Conservation (phyloP, 2,329 filamentous ascomycete genomes). For the Hymenotorrendiella dingleyae region DNA sequence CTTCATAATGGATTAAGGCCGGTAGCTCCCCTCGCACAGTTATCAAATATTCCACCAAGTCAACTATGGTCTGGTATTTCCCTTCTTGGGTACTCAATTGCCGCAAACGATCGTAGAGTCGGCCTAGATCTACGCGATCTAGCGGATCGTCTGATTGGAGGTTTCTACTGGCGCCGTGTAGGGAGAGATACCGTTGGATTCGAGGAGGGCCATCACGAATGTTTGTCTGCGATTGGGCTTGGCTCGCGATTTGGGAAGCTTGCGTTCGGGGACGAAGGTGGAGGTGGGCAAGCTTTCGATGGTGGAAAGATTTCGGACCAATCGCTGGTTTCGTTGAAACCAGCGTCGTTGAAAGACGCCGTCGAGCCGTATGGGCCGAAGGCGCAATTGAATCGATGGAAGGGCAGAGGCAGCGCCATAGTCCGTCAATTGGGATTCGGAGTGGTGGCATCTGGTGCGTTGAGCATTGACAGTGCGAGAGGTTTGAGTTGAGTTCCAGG, state of each 20-base stretch:
- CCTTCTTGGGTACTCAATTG: conserved; percentile 33
- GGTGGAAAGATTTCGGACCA: neutral
- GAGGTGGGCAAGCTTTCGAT: neutral
- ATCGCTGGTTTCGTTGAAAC: conserved; percentile 3
- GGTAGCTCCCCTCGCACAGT: conserved; percentile 47
- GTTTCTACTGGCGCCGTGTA: neutral
- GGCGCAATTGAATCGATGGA: conserved; percentile 40
- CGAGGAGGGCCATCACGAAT: no score
- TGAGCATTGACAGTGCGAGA: no score
- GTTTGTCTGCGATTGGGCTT: conserved; percentile 10
- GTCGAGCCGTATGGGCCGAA: conserved; percentile 16
- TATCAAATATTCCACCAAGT: conserved; percentile 54
- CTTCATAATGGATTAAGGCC: conserved; percentile 61
- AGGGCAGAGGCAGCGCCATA: conserved; percentile 60
- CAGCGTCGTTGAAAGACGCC: neutral
- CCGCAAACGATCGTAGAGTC: conserved; percentile 45
- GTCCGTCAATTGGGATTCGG: conserved; percentile 44
- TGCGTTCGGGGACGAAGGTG: conserved; percentile 5
- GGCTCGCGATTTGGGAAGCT: conserved; percentile 14
- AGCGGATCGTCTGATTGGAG: neutral
- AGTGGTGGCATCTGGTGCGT: conserved; percentile 33
- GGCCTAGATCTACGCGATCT: neutral
- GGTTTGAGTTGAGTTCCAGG: no score
- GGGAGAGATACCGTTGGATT: neutral
- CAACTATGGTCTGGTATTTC: conserved; percentile 34